These are phyloP conservation scores for Aspergillus clavatus DNA, from an alignment of 2,329 filamentous ascomycete genomes.

Conservation along the genomic window DNA sequence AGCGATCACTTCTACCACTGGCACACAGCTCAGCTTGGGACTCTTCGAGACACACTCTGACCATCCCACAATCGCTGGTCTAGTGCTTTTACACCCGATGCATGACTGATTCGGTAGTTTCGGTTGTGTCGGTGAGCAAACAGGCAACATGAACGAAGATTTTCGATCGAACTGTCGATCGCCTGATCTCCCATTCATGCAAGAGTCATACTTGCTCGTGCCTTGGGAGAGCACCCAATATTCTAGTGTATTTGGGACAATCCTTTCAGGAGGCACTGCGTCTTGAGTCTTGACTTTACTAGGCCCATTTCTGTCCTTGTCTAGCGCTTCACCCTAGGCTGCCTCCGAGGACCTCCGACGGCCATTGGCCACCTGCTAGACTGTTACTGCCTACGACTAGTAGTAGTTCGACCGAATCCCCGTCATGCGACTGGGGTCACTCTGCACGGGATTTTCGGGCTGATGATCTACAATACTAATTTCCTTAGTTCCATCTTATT, in stretches of 20 bases:
- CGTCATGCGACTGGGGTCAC: conserved; percentile 32
- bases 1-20: neutral
- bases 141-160: conserved; percentile 18
- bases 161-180: conserved; percentile 26
- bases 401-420: conserved; percentile 23
- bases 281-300: conserved; percentile 13
- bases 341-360: conserved; percentile 6
- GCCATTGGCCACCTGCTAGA: conserved; percentile 24
- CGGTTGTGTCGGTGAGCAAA: conserved; percentile 26
- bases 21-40: neutral
- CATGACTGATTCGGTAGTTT: conserved; percentile 14
- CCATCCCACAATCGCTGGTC: neutral
- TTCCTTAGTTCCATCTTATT: conserved; percentile 34
- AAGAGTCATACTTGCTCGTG: conserved; percentile 18
- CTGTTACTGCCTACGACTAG: conserved; percentile 24
- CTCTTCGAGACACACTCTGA: neutral
- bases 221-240: conserved; percentile 17
- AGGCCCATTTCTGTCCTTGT: conserved; percentile 12
- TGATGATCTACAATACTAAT: conserved; percentile 31
- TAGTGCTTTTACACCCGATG: conserved; percentile 5
- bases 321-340: conserved; percentile 11
- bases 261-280: conserved; percentile 10
- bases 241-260: conserved; percentile 5
- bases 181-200: conserved; percentile 25
- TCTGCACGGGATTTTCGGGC: conserved; percentile 31